Evolutionary conservation across 805 yeast species (phyloP).

Genomic region (Debaryomyces tyrocola): DNA sequence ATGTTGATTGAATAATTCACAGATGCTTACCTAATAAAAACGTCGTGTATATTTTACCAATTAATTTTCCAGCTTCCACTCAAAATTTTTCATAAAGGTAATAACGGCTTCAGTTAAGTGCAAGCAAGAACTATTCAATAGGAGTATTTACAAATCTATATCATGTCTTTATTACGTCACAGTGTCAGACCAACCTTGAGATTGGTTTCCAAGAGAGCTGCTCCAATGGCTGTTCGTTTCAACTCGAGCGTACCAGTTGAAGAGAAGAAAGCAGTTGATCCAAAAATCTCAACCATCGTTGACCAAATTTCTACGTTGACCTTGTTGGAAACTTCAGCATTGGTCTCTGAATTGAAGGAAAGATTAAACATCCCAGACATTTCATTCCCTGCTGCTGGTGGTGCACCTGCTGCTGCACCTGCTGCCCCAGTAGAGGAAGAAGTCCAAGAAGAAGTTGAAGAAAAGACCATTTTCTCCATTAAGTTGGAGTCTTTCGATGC

Average conservation of each 20-base stretch:
- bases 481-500: slow-evolving; percentile 94
- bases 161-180: slow-evolving; percentile 37
- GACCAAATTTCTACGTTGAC: slow-evolving; percentile 88
- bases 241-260: slow-evolving; percentile 45
- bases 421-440: slow-evolving; percentile 75
- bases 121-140: neutral
- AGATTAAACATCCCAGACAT: slow-evolving; percentile 93
- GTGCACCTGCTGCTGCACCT: slow-evolving; percentile 56
- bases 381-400: slow-evolving; percentile 72
- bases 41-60: slow-evolving; percentile 4
- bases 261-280: slow-evolving; percentile 62
- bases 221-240: slow-evolving; percentile 37
- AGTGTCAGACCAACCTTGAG: slow-evolving; percentile 38
- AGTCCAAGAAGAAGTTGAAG: slow-evolving; percentile 76
- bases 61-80: slow-evolving; percentile 2
- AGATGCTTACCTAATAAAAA: slow-evolving; percentile 8
- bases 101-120: neutral
- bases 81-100: slow-evolving; percentile 8
- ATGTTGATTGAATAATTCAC: neutral
- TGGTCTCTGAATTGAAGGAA: slow-evolving; percentile 75
- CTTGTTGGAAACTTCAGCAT: slow-evolving; percentile 87
- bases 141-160: neutral
- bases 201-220: slow-evolving; percentile 25
- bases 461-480: slow-evolving; percentile 87
- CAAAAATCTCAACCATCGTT: slow-evolving; percentile 84